A percentile compares a stretch with the other conserved stretches of the same genome.
These are phyloP conservation scores for Hymenoscyphus infarciens DNA, from an alignment of 2,329 filamentous ascomycete genomes.

Conservation along the genomic window DNA sequence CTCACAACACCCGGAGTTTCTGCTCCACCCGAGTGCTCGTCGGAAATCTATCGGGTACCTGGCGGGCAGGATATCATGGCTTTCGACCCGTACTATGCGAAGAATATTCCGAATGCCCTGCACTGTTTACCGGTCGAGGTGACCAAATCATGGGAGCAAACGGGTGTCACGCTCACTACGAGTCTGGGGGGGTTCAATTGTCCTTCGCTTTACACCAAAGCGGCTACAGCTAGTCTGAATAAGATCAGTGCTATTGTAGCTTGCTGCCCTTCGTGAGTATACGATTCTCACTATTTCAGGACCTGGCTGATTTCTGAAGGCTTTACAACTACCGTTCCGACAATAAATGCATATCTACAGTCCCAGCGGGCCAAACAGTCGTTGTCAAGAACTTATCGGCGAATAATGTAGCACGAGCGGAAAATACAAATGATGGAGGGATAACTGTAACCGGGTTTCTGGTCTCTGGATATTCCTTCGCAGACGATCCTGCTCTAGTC, in stretches of 20 bases:
- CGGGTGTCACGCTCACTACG: background rate
- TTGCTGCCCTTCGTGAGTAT: constrained; percentile 22
- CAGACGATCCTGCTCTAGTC: constrained; percentile 4
- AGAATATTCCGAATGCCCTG: constrained; percentile 12
- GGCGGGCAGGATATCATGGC: constrained; percentile 12
- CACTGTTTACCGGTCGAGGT: constrained; percentile 16
- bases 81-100: constrained; percentile 16
- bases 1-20: constrained; percentile 20
- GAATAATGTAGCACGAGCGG: background rate
- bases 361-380: constrained; percentile 2
- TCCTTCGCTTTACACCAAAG: constrained; percentile 17
- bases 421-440: background rate
- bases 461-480: constrained; percentile 10
- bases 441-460: constrained; percentile 11
- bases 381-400: constrained; percentile 12
- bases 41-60: constrained; percentile 15
- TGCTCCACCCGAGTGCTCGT: constrained; percentile 14
- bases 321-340: constrained; percentile 12
- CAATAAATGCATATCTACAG: constrained; percentile 16
- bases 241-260: constrained; percentile 13
- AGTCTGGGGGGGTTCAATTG: constrained; percentile 17
- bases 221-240: constrained; percentile 13
- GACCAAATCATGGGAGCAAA: constrained; percentile 6
- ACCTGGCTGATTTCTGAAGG: constrained; percentile 11
- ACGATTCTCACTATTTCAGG: background rate